Conservation (phyloP, 2,329 filamentous ascomycete species). For the Cladophialophora psammophila region DNA sequence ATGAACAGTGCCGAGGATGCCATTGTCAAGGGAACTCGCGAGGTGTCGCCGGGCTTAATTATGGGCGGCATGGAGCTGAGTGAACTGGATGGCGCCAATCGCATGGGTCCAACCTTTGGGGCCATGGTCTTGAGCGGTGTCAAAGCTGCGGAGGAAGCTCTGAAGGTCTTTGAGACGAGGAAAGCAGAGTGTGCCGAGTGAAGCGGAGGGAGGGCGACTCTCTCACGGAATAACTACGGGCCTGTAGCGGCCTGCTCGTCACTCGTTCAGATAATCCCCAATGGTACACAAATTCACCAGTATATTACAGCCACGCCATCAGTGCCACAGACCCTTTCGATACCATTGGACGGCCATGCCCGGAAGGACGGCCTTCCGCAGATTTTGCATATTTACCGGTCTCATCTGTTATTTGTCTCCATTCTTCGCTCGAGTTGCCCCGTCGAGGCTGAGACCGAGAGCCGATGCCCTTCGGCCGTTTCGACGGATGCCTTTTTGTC, state of each 20-base stretch:
- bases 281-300: neutral
- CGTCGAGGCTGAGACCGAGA: neutral
- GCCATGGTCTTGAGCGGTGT: conserved; percentile 88
- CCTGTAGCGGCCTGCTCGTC: neutral
- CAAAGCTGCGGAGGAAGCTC: conserved; percentile 87
- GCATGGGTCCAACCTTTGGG: conserved; percentile 89
- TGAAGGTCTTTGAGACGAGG: conserved; percentile 77
- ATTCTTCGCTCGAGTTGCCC: neutral
- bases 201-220: neutral
- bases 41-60: conserved; percentile 85
- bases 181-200: conserved; percentile 77
- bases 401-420: neutral
- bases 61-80: conserved; percentile 95
- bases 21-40: conserved; percentile 89
- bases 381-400: neutral
- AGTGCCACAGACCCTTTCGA: too few species aligned
- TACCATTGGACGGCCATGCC: neutral
- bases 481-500: neutral
- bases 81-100: conserved; percentile 88
- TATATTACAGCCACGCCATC: too few species aligned
- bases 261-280: conserved; percentile 2
- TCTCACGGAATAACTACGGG: neutral
- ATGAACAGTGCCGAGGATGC: conserved; percentile 93
- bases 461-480: neutral
- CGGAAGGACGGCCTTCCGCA: neutral